Evolutionary conservation across 129 eudicot genomes (phyloP).

Genomic region (Lactuca saligna): DNA sequence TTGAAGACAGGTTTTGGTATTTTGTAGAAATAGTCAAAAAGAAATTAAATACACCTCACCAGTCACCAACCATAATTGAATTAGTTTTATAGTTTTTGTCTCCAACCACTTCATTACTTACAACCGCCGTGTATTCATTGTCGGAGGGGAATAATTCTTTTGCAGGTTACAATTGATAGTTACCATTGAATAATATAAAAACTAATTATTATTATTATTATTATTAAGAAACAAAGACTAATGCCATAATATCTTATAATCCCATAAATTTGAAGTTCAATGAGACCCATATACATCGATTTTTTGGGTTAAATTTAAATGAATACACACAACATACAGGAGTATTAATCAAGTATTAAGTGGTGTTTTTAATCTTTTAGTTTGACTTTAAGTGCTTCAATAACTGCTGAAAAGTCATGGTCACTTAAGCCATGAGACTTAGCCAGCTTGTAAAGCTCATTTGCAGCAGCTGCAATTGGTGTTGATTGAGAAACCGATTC

Average conservation of each 20-base stretch:
- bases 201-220: no score
- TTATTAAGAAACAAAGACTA: no score
- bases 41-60: slow-evolving; percentile 13
- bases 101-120: slow-evolving; percentile 1
- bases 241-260: no score
- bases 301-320: not conserved
- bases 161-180: not conserved
- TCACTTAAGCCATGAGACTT: slow-evolving; percentile 84
- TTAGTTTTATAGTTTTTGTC: not conserved
- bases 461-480: slow-evolving; percentile 94
- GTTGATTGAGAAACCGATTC: slow-evolving; percentile 88
- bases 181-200: no score
- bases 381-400: slow-evolving; percentile 82
- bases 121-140: not conserved
- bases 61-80: slow-evolving; percentile 5
- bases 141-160: no score
- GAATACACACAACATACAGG: not conserved
- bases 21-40: not conserved
- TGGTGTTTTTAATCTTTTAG: slow-evolving; percentile 35
- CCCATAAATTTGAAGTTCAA: slow-evolving; percentile 5
- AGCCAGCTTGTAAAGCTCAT: slow-evolving; percentile 90
- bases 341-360: not conserved
- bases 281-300: not conserved
- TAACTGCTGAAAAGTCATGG: slow-evolving; percentile 88
- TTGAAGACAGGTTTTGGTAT: slow-evolving; percentile 11